Conservation (phyloP, 1,284 basidiomycete species). For the Cystobasidium slooffiae region DNA sequence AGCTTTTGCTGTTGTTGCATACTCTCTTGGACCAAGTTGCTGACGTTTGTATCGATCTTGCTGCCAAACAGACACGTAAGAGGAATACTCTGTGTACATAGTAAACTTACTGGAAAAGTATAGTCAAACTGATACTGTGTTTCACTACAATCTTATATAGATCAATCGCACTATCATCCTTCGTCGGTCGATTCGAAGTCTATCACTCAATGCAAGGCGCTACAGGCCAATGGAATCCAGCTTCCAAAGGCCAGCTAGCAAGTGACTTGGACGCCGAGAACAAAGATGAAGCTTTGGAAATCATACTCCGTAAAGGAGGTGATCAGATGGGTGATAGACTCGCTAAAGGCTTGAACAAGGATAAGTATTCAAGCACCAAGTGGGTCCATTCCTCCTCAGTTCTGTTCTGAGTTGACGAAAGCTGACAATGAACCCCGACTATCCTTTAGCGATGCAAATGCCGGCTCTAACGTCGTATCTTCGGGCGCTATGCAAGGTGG, state of each 20-base stretch:
- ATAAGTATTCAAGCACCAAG: slow-evolving; percentile 31
- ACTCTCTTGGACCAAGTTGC: slow-evolving; percentile 1
- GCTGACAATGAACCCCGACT: too few relatives aligned
- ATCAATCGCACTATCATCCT: slow-evolving; percentile 32
- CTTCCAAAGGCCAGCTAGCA: slow-evolving; percentile 29
- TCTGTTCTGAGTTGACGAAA: too few relatives aligned
- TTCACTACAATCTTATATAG: not conserved
- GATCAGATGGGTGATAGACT: slow-evolving; percentile 23
- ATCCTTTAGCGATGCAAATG: too few relatives aligned
- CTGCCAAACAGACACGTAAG: slow-evolving; percentile 27
- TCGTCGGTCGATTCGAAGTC: slow-evolving; percentile 43
- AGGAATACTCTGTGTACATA: not conserved
- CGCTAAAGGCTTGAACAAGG: slow-evolving; percentile 14
- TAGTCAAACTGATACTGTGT: not conserved
- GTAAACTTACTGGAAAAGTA: not conserved
- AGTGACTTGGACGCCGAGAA: slow-evolving; percentile 35
- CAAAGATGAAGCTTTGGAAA: slow-evolving; percentile 27
- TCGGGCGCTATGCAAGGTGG: too few relatives aligned
- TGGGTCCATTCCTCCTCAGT: not conserved
- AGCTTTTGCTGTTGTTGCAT: not conserved
- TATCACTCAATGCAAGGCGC: slow-evolving; percentile 33
- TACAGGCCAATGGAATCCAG: slow-evolving; percentile 35
- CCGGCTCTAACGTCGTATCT: too few relatives aligned
- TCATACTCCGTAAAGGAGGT: slow-evolving; percentile 31
- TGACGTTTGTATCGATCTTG: not conserved